A percentile compares a stretch with the other conserved stretches of the same genome.
Conservation (phyloP, 352 stramenopile genomes). For the Aphanomyces stellatus region DNA sequence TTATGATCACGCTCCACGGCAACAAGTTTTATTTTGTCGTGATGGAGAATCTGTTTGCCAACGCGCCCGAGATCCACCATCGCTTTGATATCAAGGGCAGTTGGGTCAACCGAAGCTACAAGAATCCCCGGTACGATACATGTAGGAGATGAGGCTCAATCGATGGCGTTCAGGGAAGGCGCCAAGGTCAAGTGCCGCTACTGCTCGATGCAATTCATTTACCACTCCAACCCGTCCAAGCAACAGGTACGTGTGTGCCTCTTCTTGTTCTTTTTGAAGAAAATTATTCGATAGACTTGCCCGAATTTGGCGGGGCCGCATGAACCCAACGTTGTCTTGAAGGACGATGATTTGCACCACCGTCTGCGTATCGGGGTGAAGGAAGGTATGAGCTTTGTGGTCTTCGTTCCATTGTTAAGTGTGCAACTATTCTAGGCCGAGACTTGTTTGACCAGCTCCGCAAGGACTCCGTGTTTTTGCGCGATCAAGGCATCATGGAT, state of each 20-base stretch:
- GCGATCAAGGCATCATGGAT: slow-evolving; percentile 81
- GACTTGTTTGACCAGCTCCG: slow-evolving; percentile 56
- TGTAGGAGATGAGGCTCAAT: neutral
- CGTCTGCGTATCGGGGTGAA: slow-evolving; percentile 63
- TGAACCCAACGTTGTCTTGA: slow-evolving; percentile 79
- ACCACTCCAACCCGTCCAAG: slow-evolving; percentile 49
- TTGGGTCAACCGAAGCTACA: slow-evolving; percentile 86
- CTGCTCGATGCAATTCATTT: slow-evolving; percentile 82
- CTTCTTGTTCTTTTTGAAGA: neutral
- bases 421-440: slow-evolving; percentile 9
- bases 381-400: slow-evolving; percentile 27
- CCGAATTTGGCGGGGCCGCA: slow-evolving; percentile 71
- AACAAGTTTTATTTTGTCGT: slow-evolving; percentile 89
- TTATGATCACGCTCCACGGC: slow-evolving; percentile 85
- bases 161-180: slow-evolving; percentile 24
- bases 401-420: neutral
- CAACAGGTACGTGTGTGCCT: slow-evolving; percentile 25
- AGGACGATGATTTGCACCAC: slow-evolving; percentile 79
- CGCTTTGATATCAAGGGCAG: slow-evolving; percentile 88
- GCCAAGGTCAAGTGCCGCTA: slow-evolving; percentile 78
- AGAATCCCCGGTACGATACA: slow-evolving; percentile 38
- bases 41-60: slow-evolving; percentile 88
- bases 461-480: slow-evolving; percentile 70
- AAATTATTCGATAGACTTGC: slow-evolving; percentile 36
- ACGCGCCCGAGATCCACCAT: slow-evolving; percentile 67